Evolutionary conservation across 768 basidiomycete genomes (phyloP).

Genomic region (Mycena capillaripes): DNA sequence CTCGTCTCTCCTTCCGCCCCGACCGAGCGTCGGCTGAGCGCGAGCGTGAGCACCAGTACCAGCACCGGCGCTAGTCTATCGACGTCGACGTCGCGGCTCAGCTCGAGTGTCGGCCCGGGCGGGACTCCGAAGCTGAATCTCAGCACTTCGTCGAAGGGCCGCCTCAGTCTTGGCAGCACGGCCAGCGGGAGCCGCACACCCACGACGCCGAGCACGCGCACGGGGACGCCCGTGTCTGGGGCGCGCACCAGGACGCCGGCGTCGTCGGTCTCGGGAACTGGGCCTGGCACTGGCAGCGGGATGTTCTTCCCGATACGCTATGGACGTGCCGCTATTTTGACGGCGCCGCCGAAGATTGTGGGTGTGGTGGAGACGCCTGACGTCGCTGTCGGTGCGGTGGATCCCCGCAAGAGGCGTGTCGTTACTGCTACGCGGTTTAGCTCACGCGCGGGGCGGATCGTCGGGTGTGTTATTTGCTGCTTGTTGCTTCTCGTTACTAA

Average conservation of each 20-base stretch:
- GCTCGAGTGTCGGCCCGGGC: slow-evolving; percentile 8
- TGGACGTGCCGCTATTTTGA: slow-evolving; percentile 82
- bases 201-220: slow-evolving; percentile 58
- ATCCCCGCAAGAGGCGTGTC: slow-evolving; percentile 85
- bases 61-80: slow-evolving; percentile 20
- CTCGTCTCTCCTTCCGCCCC: slow-evolving; percentile 31
- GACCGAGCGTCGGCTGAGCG: slow-evolving; percentile 33
- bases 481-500: slow-evolving; percentile 10
- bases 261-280: slow-evolving; percentile 42
- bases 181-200: slow-evolving; percentile 53
- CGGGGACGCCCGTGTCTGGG: slow-evolving; percentile 54
- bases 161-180: slow-evolving; percentile 39
- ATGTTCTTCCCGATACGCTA: slow-evolving; percentile 62
- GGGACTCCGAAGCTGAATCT: slow-evolving; percentile 10
- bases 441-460: slow-evolving; percentile 86
- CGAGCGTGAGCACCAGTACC: slow-evolving; percentile 22
- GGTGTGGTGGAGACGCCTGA: slow-evolving; percentile 90
- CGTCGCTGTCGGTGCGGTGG: slow-evolving; percentile 90
- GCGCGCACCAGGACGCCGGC: slow-evolving; percentile 55
- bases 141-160: slow-evolving; percentile 29
- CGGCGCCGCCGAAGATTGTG: slow-evolving; percentile 86
- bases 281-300: slow-evolving; percentile 37
- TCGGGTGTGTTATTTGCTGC: slow-evolving; percentile 66
- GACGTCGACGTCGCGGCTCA: slow-evolving; percentile 22
- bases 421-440: slow-evolving; percentile 92